These are phyloP conservation scores for Hibiscus syriacus DNA, from an alignment of 345 rosid species.

Conservation along the genomic window DNA sequence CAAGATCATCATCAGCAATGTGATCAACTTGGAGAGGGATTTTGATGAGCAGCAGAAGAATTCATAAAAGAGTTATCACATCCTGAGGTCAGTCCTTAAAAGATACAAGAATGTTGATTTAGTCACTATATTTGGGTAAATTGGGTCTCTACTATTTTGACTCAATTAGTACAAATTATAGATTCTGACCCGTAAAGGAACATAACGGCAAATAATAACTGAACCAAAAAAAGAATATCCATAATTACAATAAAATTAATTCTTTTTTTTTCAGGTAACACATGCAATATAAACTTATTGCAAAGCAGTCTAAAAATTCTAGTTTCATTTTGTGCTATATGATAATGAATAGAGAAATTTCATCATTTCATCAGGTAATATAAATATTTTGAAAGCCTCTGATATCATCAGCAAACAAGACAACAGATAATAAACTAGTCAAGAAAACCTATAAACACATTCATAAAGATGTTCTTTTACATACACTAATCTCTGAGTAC, in stretches of 20 bases:
- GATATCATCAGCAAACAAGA: not conserved
- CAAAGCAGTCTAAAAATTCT: not conserved
- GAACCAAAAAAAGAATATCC: too few relatives aligned
- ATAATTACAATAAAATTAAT: too few relatives aligned
- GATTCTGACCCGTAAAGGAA: too few relatives aligned
- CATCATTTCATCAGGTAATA: not conserved
- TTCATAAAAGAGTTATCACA: not conserved
- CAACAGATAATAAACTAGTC: not conserved
- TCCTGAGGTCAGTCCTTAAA: not conserved
- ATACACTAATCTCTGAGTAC: not conserved
- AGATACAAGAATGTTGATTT: not conserved
- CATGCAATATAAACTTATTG: not conserved
- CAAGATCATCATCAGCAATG: too few relatives aligned
- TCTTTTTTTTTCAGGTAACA: not conserved
- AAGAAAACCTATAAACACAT: not conserved
- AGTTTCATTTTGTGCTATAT: not conserved
- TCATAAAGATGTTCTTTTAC: not conserved
- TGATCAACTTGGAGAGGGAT: too few relatives aligned
- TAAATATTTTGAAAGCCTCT: not conserved
- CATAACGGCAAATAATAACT: too few relatives aligned
- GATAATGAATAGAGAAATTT: not conserved
- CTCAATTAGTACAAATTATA: not conserved
- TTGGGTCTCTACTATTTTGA: not conserved
- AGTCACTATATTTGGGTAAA: not conserved
- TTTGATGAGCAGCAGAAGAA: not conserved